Percentiles rank a stretch among this genome's conserved stretches.
Evolutionary conservation across 164 flowering plant species (phyloP).

Genomic region (Vitis labrusca): DNA sequence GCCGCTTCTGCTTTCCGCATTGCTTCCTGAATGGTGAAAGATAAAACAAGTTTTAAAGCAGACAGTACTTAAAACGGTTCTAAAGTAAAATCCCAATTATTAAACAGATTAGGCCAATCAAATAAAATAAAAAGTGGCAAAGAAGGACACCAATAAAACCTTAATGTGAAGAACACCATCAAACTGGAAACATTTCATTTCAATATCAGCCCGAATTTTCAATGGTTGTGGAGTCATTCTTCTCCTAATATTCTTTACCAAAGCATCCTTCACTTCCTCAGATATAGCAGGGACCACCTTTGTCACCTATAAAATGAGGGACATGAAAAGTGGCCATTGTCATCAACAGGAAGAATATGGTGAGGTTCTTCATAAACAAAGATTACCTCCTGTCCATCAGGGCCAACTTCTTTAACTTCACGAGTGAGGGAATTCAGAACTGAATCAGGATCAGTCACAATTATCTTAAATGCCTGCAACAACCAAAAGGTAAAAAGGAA

Average conservation of each 20-base stretch:
- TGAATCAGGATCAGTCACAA: slow-evolving; percentile 85
- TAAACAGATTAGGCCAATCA: not conserved
- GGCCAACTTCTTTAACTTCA: slow-evolving; percentile 86
- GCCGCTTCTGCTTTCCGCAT: slow-evolving; percentile 97
- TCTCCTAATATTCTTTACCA: slow-evolving; percentile 83
- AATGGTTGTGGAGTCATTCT: slow-evolving; percentile 96
- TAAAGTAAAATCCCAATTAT: not conserved
- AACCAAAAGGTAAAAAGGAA: not conserved
- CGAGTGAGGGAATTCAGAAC: slow-evolving; percentile 73
- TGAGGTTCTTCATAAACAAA: not conserved
- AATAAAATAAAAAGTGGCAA: not conserved
- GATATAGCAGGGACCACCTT: slow-evolving; percentile 84
- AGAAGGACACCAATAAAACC: slow-evolving; percentile 35
- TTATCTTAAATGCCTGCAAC: slow-evolving; percentile 78
- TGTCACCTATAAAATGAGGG: slow-evolving; percentile 50
- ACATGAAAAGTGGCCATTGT: not conserved
- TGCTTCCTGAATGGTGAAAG: slow-evolving; percentile 63
- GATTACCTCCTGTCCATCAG: slow-evolving; percentile 89
- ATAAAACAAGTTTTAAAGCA: not conserved
- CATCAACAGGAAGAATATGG: slow-evolving; percentile 7
- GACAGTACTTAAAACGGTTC: not conserved
- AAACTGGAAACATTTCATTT: slow-evolving; percentile 93
- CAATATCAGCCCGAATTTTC: slow-evolving; percentile 93
- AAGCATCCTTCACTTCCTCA: slow-evolving; percentile 83
- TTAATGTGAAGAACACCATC: slow-evolving; percentile 99